Percentiles rank a stretch among this genome's conserved stretches.
Conservation (phyloP, 306 rosid species). For the Corylus heterophylla region DNA sequence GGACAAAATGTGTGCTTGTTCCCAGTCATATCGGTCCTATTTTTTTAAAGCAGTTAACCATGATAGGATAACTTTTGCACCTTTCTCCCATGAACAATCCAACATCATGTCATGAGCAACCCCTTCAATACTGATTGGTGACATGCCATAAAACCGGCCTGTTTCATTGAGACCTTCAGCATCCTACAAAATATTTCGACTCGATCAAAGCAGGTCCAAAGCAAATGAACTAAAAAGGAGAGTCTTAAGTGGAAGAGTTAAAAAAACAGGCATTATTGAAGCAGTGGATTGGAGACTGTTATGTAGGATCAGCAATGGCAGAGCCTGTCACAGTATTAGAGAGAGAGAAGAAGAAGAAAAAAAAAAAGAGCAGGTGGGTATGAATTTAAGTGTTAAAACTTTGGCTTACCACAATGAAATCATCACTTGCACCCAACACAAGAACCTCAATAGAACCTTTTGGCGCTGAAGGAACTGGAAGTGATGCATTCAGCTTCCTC, state of each 20-base stretch:
- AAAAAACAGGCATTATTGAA: neutral
- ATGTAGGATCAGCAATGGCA: neutral
- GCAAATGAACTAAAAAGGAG: neutral
- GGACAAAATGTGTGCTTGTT: neutral
- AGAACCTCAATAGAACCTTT: conserved; percentile 57
- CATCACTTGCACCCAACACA: conserved; percentile 76
- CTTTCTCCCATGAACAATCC: conserved; percentile 78
- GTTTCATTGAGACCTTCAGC: conserved; percentile 71
- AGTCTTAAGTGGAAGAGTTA: conserved; percentile 8
- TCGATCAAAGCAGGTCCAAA: neutral
- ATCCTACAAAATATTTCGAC: conserved; percentile 44
- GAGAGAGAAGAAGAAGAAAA: too few relatives aligned
- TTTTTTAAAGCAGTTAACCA: conserved; percentile 53
- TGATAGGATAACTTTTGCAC: conserved; percentile 61
- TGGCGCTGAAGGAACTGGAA: conserved; percentile 74
- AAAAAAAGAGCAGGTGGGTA: neutral
- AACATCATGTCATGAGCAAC: conserved; percentile 90
- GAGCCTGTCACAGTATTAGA: neutral
- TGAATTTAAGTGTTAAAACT: neutral
- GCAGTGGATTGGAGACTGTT: conserved; percentile 14
- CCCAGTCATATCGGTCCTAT: conserved; percentile 16
- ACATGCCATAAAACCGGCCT: conserved; percentile 61
- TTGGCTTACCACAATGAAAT: conserved; percentile 76
- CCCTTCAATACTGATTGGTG: conserved; percentile 56
- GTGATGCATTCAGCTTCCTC: conserved; percentile 81